Evolutionary conservation across 768 basidiomycete species (phyloP).

Genomic region (Leccinum longicurvipes): DNA sequence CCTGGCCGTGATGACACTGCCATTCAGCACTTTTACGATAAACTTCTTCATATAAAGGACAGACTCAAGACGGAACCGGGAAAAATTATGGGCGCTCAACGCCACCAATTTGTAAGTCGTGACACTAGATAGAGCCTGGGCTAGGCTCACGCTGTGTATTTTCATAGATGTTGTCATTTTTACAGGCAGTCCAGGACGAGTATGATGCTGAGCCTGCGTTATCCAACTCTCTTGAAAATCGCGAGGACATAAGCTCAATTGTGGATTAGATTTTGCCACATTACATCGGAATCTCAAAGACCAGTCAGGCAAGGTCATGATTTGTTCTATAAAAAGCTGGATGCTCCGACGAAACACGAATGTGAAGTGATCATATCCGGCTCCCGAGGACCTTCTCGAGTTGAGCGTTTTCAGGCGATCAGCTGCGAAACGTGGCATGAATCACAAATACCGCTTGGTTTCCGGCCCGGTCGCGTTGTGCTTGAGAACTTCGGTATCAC

Average conservation of each 20-base stretch:
- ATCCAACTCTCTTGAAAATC: not conserved
- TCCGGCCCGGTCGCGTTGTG: not conserved
- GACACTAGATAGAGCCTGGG: not conserved
- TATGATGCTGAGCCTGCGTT: constrained; percentile 24
- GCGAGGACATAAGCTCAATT: not conserved
- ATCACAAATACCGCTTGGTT: not conserved
- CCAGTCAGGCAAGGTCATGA: not conserved
- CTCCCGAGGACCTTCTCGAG: not conserved
- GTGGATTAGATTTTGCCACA: not conserved
- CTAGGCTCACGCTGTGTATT: constrained; percentile 2
- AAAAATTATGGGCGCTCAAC: constrained; percentile 58
- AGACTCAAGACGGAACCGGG: constrained; percentile 78
- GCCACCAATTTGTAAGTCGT: constrained; percentile 66
- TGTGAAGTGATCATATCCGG: not conserved
- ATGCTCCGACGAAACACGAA: not conserved
- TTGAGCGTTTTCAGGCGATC: not conserved
- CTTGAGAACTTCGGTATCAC: not conserved
- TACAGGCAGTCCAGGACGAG: constrained; percentile 56
- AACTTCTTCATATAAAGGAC: constrained; percentile 70
- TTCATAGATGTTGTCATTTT: constrained; percentile 60
- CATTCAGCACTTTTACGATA: constrained; percentile 84
- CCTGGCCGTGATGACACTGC: constrained; percentile 53
- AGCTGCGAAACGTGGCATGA: not conserved
- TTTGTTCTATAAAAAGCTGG: not conserved
- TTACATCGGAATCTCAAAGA: not conserved